Conservation (phyloP, 768 basidiomycete genomes). For the Suillus sp. region DNA sequence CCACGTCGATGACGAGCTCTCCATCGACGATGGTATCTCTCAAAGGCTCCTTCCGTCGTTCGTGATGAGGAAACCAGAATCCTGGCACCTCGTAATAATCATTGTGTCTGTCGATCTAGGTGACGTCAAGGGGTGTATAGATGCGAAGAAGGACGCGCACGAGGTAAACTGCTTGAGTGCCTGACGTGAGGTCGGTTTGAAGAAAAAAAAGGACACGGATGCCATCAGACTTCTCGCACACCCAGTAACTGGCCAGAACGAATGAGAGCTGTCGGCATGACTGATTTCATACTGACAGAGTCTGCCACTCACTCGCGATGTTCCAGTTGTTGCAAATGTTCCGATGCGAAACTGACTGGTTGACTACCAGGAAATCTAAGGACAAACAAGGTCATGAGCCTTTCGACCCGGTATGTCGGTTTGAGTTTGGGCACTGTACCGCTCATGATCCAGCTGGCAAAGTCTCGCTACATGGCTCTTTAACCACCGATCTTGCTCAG, state of each 20-base stretch:
- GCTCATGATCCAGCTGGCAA: slow-evolving; percentile 65
- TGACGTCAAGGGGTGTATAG: slow-evolving; percentile 13
- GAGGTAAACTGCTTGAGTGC: slow-evolving; percentile 68
- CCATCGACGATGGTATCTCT: slow-evolving; percentile 87
- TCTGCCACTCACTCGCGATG: slow-evolving; percentile 63
- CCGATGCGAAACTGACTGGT: slow-evolving; percentile 83
- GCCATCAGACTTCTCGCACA: slow-evolving; percentile 98
- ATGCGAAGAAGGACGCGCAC: slow-evolving; percentile 47
- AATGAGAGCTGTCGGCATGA: slow-evolving; percentile 16
- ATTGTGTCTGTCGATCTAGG: slow-evolving; percentile 94
- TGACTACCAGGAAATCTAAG: slow-evolving; percentile 93
- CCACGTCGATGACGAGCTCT: slow-evolving; percentile 90
- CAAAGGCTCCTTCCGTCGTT: slow-evolving; percentile 65
- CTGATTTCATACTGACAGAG: slow-evolving; percentile 4
- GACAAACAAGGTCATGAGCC: slow-evolving; percentile 10
- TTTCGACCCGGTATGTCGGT: background rate
- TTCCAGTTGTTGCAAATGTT: slow-evolving; percentile 77
- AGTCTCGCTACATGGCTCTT: slow-evolving; percentile 61
- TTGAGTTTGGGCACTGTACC: slow-evolving; percentile 43
- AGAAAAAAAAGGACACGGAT: slow-evolving; percentile 87
- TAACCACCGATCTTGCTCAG: slow-evolving; percentile 68
- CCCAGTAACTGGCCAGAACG: slow-evolving; percentile 79
- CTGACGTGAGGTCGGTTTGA: slow-evolving; percentile 52
- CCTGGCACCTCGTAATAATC: slow-evolving; percentile 73
- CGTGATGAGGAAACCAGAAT: slow-evolving; percentile 89